Evolutionary conservation across 1,139 yeast genomes (phyloP).

Genomic region (Suhomyces coccinellae): DNA sequence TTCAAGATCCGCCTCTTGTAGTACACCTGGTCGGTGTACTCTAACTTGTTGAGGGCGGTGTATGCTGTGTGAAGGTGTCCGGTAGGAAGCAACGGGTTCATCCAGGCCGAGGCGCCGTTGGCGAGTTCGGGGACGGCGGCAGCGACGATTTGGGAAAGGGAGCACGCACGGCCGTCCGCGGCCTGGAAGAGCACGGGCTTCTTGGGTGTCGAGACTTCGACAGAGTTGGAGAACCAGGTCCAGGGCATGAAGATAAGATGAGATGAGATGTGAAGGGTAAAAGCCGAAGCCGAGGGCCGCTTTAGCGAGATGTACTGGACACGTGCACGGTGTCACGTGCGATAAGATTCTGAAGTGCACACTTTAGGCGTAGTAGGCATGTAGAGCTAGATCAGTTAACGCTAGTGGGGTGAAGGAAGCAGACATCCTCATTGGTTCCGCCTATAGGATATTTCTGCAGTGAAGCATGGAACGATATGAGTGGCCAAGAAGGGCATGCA

Average conservation of each 20-base stretch:
- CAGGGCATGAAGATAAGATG: conserved; percentile 7
- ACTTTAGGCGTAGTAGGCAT: no score
- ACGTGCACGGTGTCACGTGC: no score
- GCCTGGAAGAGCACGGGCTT: conserved; percentile 28
- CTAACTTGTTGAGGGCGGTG: conserved; percentile 43
- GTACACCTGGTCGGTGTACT: conserved; percentile 33
- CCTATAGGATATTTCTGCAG: no score
- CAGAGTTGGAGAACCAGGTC: conserved; percentile 25
- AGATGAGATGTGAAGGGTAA: background rate
- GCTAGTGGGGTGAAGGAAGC: no score
- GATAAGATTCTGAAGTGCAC: no score
- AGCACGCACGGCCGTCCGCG: conserved; percentile 16
- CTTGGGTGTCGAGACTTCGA: conserved; percentile 28
- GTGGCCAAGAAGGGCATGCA: no score
- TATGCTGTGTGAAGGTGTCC: conserved; percentile 52
- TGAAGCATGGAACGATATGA: no score
- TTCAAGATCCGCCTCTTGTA: conserved; percentile 40
- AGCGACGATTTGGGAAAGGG: conserved; percentile 31
- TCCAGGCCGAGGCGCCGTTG: conserved; percentile 34
- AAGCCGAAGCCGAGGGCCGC: no score
- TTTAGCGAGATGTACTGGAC: no score
- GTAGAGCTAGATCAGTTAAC: no score
- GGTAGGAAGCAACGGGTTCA: conserved; percentile 40
- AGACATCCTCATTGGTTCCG: no score
- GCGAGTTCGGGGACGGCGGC: conserved; percentile 33